Conservation (phyloP, 192 early-diverging fungal genomes). For the Backusella morwellensis region DNA sequence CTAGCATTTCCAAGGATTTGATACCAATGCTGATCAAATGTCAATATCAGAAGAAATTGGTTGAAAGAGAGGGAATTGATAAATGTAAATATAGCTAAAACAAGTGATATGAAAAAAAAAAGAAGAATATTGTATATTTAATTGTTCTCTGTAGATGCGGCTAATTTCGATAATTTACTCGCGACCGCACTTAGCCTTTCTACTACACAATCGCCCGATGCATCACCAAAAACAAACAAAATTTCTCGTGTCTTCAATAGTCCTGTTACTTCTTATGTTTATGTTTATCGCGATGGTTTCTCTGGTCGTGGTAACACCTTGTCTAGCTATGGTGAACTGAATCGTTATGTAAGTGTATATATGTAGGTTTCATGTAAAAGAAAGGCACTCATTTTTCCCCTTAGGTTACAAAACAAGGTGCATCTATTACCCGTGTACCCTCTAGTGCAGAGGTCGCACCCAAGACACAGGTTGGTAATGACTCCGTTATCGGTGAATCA, state of each 20-base stretch:
- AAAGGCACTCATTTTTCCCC: not conserved
- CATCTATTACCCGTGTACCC: slow-evolving; percentile 56
- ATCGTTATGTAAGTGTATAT: slow-evolving; percentile 65
- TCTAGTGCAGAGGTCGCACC: slow-evolving; percentile 65
- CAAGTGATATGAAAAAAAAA: not conserved
- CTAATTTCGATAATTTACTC: slow-evolving; percentile 19
- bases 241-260: slow-evolving; percentile 29
- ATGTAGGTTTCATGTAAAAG: not conserved
- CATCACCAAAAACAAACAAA: slow-evolving; percentile 34
- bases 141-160: slow-evolving; percentile 19
- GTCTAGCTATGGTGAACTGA: slow-evolving; percentile 83
- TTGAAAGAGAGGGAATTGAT: slow-evolving; percentile 61
- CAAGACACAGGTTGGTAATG: slow-evolving; percentile 79
- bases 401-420: slow-evolving; percentile 36
- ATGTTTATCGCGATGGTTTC: slow-evolving; percentile 66
- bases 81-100: slow-evolving; percentile 45
- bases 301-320: slow-evolving; percentile 84
- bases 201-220: slow-evolving; percentile 34
- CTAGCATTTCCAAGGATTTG: slow-evolving; percentile 81
- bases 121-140: not conserved
- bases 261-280: slow-evolving; percentile 51
- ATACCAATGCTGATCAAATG: slow-evolving; percentile 84
- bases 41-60: slow-evolving; percentile 75
- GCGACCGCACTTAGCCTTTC: slow-evolving; percentile 36
- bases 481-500: slow-evolving; percentile 88